A percentile compares a stretch with the other conserved stretches of the same genome.
Evolutionary conservation across 306 rosid species (phyloP).

Genomic region (Sicyos edulis): DNA sequence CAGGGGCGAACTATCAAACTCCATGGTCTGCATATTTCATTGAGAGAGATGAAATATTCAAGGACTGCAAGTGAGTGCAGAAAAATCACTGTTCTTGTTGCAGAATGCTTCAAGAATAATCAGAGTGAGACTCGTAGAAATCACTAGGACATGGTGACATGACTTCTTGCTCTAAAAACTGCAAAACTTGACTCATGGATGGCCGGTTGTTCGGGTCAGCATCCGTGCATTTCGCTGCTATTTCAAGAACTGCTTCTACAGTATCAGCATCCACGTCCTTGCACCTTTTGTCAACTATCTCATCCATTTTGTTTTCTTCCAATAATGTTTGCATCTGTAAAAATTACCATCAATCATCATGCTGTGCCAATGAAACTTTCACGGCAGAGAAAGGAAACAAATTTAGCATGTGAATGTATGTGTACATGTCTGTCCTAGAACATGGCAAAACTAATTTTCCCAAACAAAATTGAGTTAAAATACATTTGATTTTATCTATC

Average conservation of each 20-base stretch:
- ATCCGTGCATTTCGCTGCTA: conserved; percentile 82
- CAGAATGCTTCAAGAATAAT: conserved; percentile 31
- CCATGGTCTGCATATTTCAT: conserved; percentile 12
- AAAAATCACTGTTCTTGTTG: neutral
- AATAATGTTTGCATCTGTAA: conserved; percentile 66
- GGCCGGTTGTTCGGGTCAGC: conserved; percentile 86
- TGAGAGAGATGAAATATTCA: conserved; percentile 15
- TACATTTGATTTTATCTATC: neutral
- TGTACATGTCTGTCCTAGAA: neutral
- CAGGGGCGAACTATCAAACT: neutral
- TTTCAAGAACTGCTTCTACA: conserved; percentile 65
- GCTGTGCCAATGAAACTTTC: neutral
- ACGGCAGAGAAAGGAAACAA: neutral
- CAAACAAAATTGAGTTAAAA: neutral
- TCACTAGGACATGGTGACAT: conserved; percentile 85
- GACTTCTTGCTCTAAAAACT: conserved; percentile 81
- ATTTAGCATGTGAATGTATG: neutral
- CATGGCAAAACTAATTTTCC: neutral
- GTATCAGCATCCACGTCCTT: conserved; percentile 53
- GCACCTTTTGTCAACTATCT: conserved; percentile 66
- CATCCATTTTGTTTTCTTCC: conserved; percentile 67
- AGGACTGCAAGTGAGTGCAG: conserved; percentile 8
- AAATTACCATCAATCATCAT: conserved; percentile 32
- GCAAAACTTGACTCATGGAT: conserved; percentile 71
- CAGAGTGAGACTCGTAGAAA: conserved; percentile 84